phyloP scores from a whole-genome alignment of 1,139 yeast genomes.

The Blastobotrys serpentis region DNA sequence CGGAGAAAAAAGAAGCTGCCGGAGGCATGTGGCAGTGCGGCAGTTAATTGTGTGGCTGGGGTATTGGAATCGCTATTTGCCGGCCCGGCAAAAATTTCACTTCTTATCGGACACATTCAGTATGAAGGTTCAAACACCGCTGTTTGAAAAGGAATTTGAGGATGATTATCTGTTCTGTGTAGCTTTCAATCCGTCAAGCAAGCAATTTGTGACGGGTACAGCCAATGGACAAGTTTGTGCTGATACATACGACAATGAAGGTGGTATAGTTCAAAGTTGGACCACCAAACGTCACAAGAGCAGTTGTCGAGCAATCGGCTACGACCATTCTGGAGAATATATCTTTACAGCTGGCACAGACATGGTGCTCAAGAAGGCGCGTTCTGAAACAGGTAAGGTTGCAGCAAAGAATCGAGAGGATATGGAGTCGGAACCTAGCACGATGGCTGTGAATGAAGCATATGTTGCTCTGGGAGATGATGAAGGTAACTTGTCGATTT shows the following conservation, averaged over 20 bases:
- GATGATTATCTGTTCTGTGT: conserved; percentile 64
- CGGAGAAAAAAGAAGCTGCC: no score
- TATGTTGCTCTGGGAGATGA: conserved; percentile 79
- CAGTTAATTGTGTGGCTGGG: background rate
- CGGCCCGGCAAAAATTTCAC: conserved; percentile 10
- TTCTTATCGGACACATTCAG: background rate
- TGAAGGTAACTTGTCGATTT: conserved; percentile 60
- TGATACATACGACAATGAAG: conserved; percentile 41
- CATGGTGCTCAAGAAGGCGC: conserved; percentile 72
- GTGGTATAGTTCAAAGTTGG: conserved; percentile 54
- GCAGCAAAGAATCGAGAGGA: conserved; percentile 47
- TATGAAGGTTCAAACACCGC: conserved; percentile 16
- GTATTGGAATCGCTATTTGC: background rate
- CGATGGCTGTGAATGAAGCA: conserved; percentile 63
- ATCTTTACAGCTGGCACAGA: conserved; percentile 79
- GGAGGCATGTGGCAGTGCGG: conserved; percentile 5
- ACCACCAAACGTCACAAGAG: conserved; percentile 88
- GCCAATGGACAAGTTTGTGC: conserved; percentile 71
- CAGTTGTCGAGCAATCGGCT: conserved; percentile 72
- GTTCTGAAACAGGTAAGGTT: conserved; percentile 73
- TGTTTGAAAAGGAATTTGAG: conserved; percentile 31
- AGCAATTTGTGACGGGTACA: conserved; percentile 65
- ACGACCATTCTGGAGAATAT: conserved; percentile 61
- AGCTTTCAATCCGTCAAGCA: conserved; percentile 77
- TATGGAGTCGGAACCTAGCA: conserved; percentile 54